Conservation (phyloP, 306 rosid species). For the Chamaecrista fasciculata region DNA sequence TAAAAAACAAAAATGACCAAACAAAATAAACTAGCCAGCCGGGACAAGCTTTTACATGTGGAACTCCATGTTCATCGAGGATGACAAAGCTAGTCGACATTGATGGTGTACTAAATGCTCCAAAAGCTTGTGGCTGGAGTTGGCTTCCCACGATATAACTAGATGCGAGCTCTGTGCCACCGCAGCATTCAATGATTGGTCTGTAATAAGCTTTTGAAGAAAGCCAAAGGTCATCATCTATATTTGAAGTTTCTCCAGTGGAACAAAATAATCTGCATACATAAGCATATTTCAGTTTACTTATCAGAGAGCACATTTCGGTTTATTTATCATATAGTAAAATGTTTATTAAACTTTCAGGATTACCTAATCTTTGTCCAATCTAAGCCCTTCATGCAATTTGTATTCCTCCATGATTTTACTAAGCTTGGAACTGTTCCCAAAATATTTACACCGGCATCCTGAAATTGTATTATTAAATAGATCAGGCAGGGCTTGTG, state of each 20-base stretch:
- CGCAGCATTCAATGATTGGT: slow-evolving; percentile 62
- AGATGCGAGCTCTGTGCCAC: slow-evolving; percentile 86
- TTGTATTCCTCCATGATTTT: slow-evolving; percentile 77
- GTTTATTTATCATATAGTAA: too few relatives aligned
- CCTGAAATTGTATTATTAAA: slow-evolving; percentile 43
- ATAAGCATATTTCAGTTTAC: too few relatives aligned
- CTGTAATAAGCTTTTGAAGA: slow-evolving; percentile 69
- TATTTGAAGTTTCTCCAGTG: slow-evolving; percentile 70
- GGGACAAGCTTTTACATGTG: slow-evolving; percentile 46
- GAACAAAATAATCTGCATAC: slow-evolving; percentile 64
- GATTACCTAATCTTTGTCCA: slow-evolving; percentile 85
- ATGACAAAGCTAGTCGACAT: slow-evolving; percentile 70
- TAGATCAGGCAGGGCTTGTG: slow-evolving; percentile 11
- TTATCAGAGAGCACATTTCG: too few relatives aligned
- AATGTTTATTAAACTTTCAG: slow-evolving; percentile 11
- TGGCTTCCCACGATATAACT: slow-evolving; percentile 54
- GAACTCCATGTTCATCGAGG: slow-evolving; percentile 68
- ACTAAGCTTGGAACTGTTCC: slow-evolving; percentile 96
- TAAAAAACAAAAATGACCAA: not conserved
- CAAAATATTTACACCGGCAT: slow-evolving; percentile 78
- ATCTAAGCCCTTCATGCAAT: slow-evolving; percentile 77
- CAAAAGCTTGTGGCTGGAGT: slow-evolving; percentile 86
- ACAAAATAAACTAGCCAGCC: not conserved
- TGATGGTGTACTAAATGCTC: slow-evolving; percentile 68
- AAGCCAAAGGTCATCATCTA: slow-evolving; percentile 88